Evolutionary conservation across 2,329 filamentous ascomycete species (phyloP), one percentile per base, ranked within the genome.

Genomic region (Pseudogymnoascus sp.): DNA sequence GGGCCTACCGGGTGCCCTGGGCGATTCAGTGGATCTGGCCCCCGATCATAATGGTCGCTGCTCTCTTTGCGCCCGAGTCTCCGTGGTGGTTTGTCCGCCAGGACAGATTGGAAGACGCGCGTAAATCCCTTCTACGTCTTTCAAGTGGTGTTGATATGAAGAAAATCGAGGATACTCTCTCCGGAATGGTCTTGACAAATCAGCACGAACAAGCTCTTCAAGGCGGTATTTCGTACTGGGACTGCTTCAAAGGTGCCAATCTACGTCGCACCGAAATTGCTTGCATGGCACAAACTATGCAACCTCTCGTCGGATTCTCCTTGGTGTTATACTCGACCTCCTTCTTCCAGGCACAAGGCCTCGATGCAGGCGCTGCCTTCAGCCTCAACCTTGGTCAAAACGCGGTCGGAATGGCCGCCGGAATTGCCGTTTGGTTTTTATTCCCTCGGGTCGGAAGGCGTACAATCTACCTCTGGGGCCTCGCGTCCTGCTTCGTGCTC

Each of bases 401-500:
- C 38, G 69, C 68, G 8, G 35, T 33, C 31, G 31, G 31, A 6
- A 33, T 33, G 31, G 31, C 31, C 10, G 31, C 31, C 10, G 31
- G 31, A 11, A 33, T 33, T 33, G 31, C 31, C 31, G 31, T 33
- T 33, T 83, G 81, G 80, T 74, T 73, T 38, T 68, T 79, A 2
- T 75, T 80, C 36, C 70, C 74, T 15, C 71, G 76, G 1, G 78
- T 79, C 65, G 81, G 81, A 10, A 77, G 81, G 2, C 76, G 80
- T 2, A 75, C 76, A 2, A 76, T 83, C 60, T 79, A 79, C 66
- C 75, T 80, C 47, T 82, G 77, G 73, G 80, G 80, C 15, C 82
- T 95, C 3, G 87, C 84, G 68, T 86, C 84, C 2, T 82, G 96
- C 28, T 92, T 83, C 75, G 69, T 76, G 62, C 92, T 95, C 86